Evolutionary conservation across 768 basidiomycete genomes (phyloP), one percentile per base, ranked within the genome.

Genomic region (Leccinum obscurum): DNA sequence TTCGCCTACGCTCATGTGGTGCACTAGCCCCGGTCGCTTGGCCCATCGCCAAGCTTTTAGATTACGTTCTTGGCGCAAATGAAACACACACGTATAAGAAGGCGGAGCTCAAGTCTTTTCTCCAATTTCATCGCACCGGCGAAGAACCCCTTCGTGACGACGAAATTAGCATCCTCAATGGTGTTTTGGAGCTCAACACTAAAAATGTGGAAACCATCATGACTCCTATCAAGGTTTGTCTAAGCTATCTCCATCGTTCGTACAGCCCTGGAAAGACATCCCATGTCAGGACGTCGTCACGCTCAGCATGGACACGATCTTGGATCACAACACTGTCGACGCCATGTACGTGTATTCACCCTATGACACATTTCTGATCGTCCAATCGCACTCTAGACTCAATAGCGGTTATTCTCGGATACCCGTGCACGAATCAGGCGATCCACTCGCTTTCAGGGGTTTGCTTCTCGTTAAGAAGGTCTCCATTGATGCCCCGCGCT

Each of bases 371-470:
- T 60, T 13, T 24, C 20, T 64, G 52, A 66, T 30, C 8, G 24
- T 49, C 55, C 56, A 67, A 55, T 61, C 37, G 20, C 57, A 4
- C 9, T 57, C n/a, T 65, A 90, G 87, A 50, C 73, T 90, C 22
- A 69, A 80, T n/a, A 90, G 87, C 63, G 95, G 95, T 0, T 97
- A 96, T 71, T 95, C 94, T 1, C 87, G 95, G 20, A 92, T 98
- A 68, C 95, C 95, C 0, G 83, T 98, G 0, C 92, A 96, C 68
- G 84, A 86, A 60, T 81, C 88, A 3, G 84, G 82, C 4, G 81
- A 89, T 46, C 83, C 85, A 9, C 69, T 83, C 10, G 80, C 89
- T 9, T 97, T 95, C 70, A 73, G 89, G 7, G 94, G 95, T 0
- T 80, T 96, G 58, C 78, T 97, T 1, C 82, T 95, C 22, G 82